Evolutionary conservation across 1,139 yeast genomes (phyloP).

Genomic region (Pneumocystis murina): DNA sequence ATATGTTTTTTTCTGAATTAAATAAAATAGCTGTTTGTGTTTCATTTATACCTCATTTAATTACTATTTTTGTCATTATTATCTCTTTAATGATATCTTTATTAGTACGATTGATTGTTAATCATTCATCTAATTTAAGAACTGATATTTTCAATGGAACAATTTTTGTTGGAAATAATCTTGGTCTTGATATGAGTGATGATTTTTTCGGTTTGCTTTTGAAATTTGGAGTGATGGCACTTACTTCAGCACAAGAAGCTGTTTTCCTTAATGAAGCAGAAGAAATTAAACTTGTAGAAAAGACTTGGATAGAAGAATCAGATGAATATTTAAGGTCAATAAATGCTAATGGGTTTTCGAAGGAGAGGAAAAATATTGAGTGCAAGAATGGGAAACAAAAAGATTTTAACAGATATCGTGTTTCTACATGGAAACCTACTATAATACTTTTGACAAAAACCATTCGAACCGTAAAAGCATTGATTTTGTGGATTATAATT

Average conservation of each 20-base stretch:
- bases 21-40: not conserved
- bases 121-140: not conserved
- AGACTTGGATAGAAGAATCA: not conserved
- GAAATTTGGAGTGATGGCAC: not conserved
- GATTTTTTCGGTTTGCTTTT: not conserved
- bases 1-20: not conserved
- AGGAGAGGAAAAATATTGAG: not conserved
- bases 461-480: not conserved
- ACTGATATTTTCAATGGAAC: not conserved
- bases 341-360: not conserved
- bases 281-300: not conserved
- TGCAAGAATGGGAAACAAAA: not conserved
- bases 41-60: not conserved
- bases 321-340: not conserved
- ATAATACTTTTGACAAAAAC: not conserved
- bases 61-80: not conserved
- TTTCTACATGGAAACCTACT: not conserved
- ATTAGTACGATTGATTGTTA: not conserved
- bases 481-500: not conserved
- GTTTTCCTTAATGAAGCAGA: not conserved
- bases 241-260: not conserved
- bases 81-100: not conserved
- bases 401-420: not conserved
- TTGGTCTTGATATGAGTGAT: not conserved
- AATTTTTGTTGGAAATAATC: not conserved